Conservation (phyloP, 768 basidiomycete species). For the Arthromyces matolae region DNA sequence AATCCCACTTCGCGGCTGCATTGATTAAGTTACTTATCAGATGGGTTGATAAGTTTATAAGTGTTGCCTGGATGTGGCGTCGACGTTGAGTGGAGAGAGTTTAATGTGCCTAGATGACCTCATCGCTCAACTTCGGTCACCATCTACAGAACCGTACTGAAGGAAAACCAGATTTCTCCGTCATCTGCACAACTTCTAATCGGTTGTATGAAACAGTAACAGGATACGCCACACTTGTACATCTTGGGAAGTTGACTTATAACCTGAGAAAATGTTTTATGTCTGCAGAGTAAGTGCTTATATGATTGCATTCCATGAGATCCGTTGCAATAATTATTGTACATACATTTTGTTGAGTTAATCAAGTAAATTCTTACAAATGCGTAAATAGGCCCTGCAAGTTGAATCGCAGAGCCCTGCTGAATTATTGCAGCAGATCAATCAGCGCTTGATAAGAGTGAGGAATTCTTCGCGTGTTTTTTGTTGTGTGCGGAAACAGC, state of each 20-base stretch:
- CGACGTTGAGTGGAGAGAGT: no score
- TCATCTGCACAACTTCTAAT: no score
- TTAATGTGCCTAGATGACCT: no score
- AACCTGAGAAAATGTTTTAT: not conserved
- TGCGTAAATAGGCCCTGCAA: slow-evolving; percentile 14
- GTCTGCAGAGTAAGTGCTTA: not conserved
- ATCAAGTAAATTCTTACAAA: slow-evolving; percentile 10
- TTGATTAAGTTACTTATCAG: no score
- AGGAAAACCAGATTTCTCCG: no score
- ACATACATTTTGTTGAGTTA: not conserved
- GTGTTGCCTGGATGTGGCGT: not conserved
- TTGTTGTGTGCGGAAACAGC: slow-evolving; percentile 97
- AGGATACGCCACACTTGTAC: no score
- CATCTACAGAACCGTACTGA: no score
- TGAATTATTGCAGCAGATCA: not conserved
- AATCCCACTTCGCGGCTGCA: no score
- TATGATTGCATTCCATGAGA: not conserved
- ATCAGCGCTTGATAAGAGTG: slow-evolving; percentile 64
- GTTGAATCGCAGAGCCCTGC: slow-evolving; percentile 17
- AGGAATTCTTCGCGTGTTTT: slow-evolving; percentile 98
- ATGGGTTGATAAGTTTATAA: no score
- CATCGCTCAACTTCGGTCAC: no score
- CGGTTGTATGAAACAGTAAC: no score
- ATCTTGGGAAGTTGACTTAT: not conserved
- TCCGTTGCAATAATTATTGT: not conserved